Percentiles rank a stretch among this genome's conserved stretches.
Evolutionary conservation across 2,329 filamentous ascomycete genomes (phyloP).

Genomic region (Trichophyton benhamiae): DNA sequence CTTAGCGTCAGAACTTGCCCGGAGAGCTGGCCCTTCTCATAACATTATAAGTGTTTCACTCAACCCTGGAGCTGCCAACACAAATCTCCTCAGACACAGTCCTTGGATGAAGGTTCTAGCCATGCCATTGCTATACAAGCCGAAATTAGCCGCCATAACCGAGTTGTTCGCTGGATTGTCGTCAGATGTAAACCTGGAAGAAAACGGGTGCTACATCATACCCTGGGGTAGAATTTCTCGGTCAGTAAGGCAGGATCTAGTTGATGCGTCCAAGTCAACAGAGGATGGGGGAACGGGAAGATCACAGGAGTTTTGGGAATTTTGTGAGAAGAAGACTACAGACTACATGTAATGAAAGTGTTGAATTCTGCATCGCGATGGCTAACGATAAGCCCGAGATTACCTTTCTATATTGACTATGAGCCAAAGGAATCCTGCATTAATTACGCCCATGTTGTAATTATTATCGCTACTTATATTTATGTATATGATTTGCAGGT

Average conservation of each 20-base stretch:
- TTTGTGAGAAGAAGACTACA: constrained; percentile 28
- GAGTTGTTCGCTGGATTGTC: constrained; percentile 38
- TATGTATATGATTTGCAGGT: too few relatives aligned
- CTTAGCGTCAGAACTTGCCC: constrained; percentile 23
- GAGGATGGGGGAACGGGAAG: constrained; percentile 21
- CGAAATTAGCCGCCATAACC: constrained; percentile 36
- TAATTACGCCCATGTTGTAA: too few relatives aligned
- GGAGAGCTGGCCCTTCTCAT: constrained; percentile 13
- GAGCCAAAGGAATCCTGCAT: too few relatives aligned
- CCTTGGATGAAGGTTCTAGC: constrained; percentile 15
- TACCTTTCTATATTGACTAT: too few relatives aligned
- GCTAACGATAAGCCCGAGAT: not conserved
- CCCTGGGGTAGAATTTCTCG: constrained; percentile 14
- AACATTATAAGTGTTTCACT: constrained; percentile 12
- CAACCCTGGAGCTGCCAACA: constrained; percentile 28
- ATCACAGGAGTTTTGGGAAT: constrained; percentile 29
- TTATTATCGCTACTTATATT: too few relatives aligned
- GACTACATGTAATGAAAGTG: constrained; percentile 5
- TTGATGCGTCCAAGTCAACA: constrained; percentile 14
- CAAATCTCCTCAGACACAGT: constrained; percentile 18
- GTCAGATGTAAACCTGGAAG: constrained; percentile 26
- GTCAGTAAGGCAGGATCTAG: constrained; percentile 13
- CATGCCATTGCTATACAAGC: constrained; percentile 19
- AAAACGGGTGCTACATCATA: constrained; percentile 11
- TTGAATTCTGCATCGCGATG: not conserved